Base-by-base conservation (phyloP, 2,329 filamentous ascomycete genomes). In the Myriosclerotinia scirpicola region DNA sequence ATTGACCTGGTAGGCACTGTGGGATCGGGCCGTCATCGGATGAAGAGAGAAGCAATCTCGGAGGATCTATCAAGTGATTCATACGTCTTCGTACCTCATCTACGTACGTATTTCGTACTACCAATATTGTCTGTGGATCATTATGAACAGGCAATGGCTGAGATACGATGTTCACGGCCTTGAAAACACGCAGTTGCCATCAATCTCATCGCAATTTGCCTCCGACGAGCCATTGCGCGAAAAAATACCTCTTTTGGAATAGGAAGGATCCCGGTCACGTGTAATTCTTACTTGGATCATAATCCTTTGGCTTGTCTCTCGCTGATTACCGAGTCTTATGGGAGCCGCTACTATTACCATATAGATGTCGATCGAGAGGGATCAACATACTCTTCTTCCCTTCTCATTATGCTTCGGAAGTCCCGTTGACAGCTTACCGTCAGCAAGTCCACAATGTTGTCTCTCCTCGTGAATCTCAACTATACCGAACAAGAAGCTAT, bases 1-100 rank as follows among this genome's bases (percentile, higher is more conserved):
- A 26, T 20, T 56, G 14, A 50, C 17, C 54, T 20, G 54, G 42
- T 30, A n/a, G n/a, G n/a, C 11, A 36, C 17, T 20, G 46, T 60
- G 26, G 54, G 26, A 66, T 66, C 64, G 55, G 56, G 26, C 64
- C 55, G 55, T 62, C 46, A 40, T 62, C 64, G 55, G 54, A 14
- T 59, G 59, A 30, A 61, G 46, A 53, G 22, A 20, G n/a, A 36
- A 22, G 26, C 26, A 36, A 59, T 62, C 46, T 62, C 59, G 46
- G 46, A 15, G 30, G 15, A 53, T 40, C 34, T 30, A 53, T 40
- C 30, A 20, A 40, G 34, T 62, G 44, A 62, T 62, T 38, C n/a
- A 53, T 61, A 61, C 44, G 34, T 62, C 59, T 62, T 62, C 42
- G 56, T 62, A 53, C 36, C n/a, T 48, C 61, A 48, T 26, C 15